A percentile compares a stretch with the other conserved stretches of the same genome.
Evolutionary conservation across 495 filamentous ascomycete genomes (phyloP).

Genomic region (Tricharina praecox): DNA sequence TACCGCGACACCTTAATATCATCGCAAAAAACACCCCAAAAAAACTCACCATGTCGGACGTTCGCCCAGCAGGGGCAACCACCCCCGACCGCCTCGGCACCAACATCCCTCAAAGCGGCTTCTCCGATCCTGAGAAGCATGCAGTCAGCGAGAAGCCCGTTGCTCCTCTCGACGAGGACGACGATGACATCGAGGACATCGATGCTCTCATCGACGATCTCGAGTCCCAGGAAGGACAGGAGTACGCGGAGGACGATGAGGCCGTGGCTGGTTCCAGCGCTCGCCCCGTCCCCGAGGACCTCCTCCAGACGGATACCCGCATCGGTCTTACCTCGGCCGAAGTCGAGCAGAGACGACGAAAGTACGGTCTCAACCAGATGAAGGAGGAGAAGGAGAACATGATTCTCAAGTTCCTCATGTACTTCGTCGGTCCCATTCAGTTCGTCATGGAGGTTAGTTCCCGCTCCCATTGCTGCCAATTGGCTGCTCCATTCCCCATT

Average conservation of each 20-base stretch:
- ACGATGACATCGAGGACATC: conserved; percentile 57
- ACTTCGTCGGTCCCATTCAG: conserved; percentile 81
- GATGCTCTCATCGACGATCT: conserved; percentile 70
- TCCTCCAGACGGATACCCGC: conserved; percentile 53
- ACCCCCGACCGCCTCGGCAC: conserved; percentile 22
- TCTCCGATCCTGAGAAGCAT: conserved; percentile 26
- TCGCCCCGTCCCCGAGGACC: conserved; percentile 43
- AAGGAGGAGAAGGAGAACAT: conserved; percentile 75
- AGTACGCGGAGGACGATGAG: conserved; percentile 40
- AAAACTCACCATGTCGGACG: conserved; percentile 24
- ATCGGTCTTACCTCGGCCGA: conserved; percentile 52
- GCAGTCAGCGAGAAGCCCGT: conserved; percentile 22
- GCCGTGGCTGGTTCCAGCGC: conserved; percentile 32
- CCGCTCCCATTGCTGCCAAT: conserved; percentile 2
- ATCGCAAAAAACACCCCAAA: too few species aligned
- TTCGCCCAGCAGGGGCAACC: conserved; percentile 8
- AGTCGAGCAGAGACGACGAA: conserved; percentile 50
- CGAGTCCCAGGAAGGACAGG: conserved; percentile 53
- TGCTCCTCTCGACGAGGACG: conserved; percentile 31
- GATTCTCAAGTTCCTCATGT: conserved; percentile 66
- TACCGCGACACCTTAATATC: conserved; percentile 3
- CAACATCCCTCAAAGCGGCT: conserved; percentile 19
- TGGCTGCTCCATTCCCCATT: neutral
- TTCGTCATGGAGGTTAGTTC: conserved; percentile 76
- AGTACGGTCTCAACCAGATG: conserved; percentile 75